Base-by-base conservation (phyloP, 2,329 filamentous ascomycete species). In the Clonostachys rhizophaga region DNA sequence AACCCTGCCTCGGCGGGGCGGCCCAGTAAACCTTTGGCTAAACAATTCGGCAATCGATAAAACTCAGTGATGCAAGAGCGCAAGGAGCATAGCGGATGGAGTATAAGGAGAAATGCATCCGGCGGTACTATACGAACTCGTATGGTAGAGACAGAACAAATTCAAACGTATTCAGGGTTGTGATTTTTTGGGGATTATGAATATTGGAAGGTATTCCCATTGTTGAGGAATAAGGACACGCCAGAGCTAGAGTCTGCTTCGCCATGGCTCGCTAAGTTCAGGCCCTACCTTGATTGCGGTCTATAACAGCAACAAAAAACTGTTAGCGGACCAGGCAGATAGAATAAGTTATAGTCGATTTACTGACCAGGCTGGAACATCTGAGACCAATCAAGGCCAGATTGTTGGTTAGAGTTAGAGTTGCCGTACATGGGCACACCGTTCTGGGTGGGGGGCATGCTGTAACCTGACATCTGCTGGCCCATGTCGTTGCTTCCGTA, bases 331-430 rank as follows among this genome's bases (percentile, higher is more conserved):
- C 24, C 24, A 30, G 24, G 24, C 24, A 30, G 24, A 30, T 30
- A 30, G 24, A 30, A 30, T 30, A 10, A 10, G 10, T 30, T 30
- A 9, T 30, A 30, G 24, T 30, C 24, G 24, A 30, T 30, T 68
- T 85, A 80, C 71, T 80, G 76, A 78, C 83, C 83, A 72, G 83
- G 69, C 72, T 84, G 85, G 74, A 89, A 89, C 82, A 90, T 87
- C 65, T 86, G 79, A 61, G 84, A 79, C 86, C 86, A 90, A 71
- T 89, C 86, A 72, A 86, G 72, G 72, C 77, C 69, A 64, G 75
- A 72, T 70, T 79, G 75, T 69, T 83, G 80, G 66, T 77, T 76
- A 67, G 76, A 70, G 68, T 77, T 78, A 57, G 79, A 78, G 62
- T 72, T 74, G 61, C 72, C 75, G 65, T 82, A 82, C 72, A 83